Conservation (phyloP, 495 filamentous ascomycete genomes). For the Penicillium lagena region DNA sequence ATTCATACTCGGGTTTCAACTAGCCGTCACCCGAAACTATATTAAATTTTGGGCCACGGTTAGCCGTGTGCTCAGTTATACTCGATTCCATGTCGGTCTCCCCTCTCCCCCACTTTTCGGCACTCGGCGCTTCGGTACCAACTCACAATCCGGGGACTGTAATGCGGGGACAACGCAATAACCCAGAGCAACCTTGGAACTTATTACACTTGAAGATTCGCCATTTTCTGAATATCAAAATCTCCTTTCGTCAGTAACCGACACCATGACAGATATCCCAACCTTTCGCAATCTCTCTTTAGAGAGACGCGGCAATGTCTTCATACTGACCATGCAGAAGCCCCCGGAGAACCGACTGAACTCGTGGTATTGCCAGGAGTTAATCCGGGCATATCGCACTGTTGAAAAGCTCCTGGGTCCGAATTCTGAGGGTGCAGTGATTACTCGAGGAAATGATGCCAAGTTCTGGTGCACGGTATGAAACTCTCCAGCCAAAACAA, state of each 20-base stretch:
- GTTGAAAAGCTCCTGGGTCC: constrained; percentile 32
- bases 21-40: too few relatives aligned
- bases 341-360: constrained; percentile 44
- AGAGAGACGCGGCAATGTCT: constrained; percentile 30
- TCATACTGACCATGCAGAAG: constrained; percentile 45
- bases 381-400: constrained; percentile 39
- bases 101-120: too few relatives aligned
- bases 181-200: too few relatives aligned
- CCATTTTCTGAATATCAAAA: too few relatives aligned
- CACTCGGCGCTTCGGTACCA: too few relatives aligned
- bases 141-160: too few relatives aligned
- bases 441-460: constrained; percentile 38
- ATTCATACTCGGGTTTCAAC: too few relatives aligned
- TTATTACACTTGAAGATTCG: too few relatives aligned
- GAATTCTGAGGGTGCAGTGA: constrained; percentile 37
- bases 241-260: background rate
- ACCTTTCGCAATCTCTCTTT: constrained; percentile 21
- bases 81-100: too few relatives aligned
- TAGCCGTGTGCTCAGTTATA: too few relatives aligned
- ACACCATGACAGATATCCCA: constrained; percentile 15
- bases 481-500: background rate
- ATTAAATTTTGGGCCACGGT: too few relatives aligned
- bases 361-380: constrained; percentile 37
- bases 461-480: constrained; percentile 47
- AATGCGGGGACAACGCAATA: too few relatives aligned